phyloP scores from a whole-genome alignment of 192 early-diverging fungal genomes.

The Backusella psychrophila region DNA sequence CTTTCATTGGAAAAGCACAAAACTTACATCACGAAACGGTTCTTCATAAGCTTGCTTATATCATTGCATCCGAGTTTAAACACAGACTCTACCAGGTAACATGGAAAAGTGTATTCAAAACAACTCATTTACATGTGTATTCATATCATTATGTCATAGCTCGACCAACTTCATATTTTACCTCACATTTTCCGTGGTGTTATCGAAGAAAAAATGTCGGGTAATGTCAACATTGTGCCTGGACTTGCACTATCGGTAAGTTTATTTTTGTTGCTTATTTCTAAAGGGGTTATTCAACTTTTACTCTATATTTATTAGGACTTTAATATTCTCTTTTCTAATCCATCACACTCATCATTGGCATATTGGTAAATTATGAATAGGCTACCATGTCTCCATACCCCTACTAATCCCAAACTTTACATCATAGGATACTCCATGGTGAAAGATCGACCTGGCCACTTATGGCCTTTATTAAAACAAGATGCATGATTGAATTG shows the following conservation, averaged over 20 bases:
- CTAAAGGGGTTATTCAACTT: not conserved
- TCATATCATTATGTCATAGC: conserved; percentile 21
- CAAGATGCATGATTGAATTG: conserved; percentile 69
- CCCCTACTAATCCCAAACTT: no score
- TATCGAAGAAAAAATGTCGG: conserved; percentile 62
- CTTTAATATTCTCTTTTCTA: conserved; percentile 63
- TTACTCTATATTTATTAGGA: conserved; percentile 40
- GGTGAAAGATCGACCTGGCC: conserved; percentile 85
- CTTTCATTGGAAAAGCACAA: conserved; percentile 57
- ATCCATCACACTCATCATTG: conserved; percentile 62
- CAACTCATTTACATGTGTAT: not conserved
- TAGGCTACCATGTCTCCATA: no score
- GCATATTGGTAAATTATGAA: conserved; percentile 32
- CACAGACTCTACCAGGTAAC: conserved; percentile 63
- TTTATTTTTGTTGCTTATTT: not conserved
- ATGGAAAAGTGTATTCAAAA: not conserved
- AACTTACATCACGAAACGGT: conserved; percentile 31
- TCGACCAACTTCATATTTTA: conserved; percentile 59
- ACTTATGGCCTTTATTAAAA: conserved; percentile 60
- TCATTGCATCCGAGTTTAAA: conserved; percentile 58
- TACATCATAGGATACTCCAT: conserved; percentile 59
- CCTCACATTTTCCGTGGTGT: conserved; percentile 56
- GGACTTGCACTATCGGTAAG: conserved; percentile 45
- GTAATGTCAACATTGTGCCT: conserved; percentile 72
- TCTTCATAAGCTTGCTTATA: conserved; percentile 41